Percentiles rank a stretch among this genome's conserved stretches.
phyloP scores from a whole-genome alignment of 2,329 filamentous ascomycete species.

The Purpureocillium takamizusanense region DNA sequence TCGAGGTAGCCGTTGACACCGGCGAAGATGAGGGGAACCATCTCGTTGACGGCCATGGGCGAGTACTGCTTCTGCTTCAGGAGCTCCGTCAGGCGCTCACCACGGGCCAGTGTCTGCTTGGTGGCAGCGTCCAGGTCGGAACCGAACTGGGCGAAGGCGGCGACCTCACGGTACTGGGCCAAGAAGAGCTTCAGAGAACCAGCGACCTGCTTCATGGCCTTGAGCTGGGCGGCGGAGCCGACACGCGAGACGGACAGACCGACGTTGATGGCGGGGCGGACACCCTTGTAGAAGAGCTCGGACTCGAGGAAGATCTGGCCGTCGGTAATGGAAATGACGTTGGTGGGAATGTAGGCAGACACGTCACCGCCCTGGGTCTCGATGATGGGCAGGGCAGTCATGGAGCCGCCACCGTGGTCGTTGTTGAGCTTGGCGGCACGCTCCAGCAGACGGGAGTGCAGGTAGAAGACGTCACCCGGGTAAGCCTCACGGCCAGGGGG shows the following conservation, averaged over 20 bases:
- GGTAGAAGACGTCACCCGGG: conserved; percentile 98
- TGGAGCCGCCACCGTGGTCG: conserved; percentile 87
- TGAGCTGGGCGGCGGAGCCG: conserved; percentile 98
- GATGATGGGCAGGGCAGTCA: conserved; percentile 95
- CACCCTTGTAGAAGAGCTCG: conserved; percentile 99
- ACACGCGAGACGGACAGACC: conserved; percentile 99
- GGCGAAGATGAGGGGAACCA: conserved; percentile 98
- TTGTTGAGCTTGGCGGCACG: conserved; percentile 99
- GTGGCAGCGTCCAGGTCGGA: conserved; percentile 98
- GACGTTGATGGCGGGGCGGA: conserved; percentile 99
- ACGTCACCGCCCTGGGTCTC: conserved; percentile 99
- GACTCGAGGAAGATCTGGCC: conserved; percentile 99
- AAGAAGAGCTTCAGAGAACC: conserved; percentile 99
- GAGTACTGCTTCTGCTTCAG: conserved; percentile 99
- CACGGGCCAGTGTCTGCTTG: conserved; percentile 96
- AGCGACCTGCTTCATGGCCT: conserved; percentile 99
- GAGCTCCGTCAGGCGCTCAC: conserved; percentile 97
- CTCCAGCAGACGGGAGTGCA: conserved; percentile 98
- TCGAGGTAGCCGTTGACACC: conserved; percentile 98
- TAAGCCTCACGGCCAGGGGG: conserved; percentile 98
- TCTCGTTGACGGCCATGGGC: conserved; percentile 98
- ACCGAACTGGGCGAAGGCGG: conserved; percentile 99
- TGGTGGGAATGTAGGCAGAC: conserved; percentile 99
- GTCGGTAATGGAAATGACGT: conserved; percentile 99
- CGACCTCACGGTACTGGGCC: conserved; percentile 99